These are phyloP conservation scores for Annulohypoxylon nitens DNA, from an alignment of 495 filamentous ascomycete species.

Conservation along the genomic window DNA sequence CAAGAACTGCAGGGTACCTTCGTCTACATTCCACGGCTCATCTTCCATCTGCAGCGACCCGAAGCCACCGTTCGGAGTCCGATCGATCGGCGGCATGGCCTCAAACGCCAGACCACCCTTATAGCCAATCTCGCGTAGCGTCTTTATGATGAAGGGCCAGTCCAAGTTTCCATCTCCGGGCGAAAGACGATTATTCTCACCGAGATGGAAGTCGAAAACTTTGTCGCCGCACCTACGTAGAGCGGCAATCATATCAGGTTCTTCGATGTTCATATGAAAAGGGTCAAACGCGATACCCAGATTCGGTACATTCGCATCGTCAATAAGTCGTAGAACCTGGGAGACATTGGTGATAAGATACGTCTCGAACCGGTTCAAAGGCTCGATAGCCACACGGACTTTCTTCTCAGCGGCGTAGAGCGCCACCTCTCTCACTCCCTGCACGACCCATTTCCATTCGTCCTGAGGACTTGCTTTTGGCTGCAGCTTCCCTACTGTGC, in stretches of 20 bases:
- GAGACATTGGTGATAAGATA: constrained; percentile 47
- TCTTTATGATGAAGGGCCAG: constrained; percentile 43
- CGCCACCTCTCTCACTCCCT: constrained; percentile 43
- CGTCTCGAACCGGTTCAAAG: constrained; percentile 51
- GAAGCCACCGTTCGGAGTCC: constrained; percentile 37
- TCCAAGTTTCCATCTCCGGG: constrained; percentile 46
- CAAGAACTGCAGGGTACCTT: constrained; percentile 45
- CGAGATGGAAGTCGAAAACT: constrained; percentile 48
- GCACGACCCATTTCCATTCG: constrained; percentile 51
- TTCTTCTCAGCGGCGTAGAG: constrained; percentile 34
- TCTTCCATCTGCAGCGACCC: constrained; percentile 36
- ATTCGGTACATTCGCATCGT: constrained; percentile 38
- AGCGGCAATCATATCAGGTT: constrained; percentile 43
- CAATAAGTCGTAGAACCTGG: constrained; percentile 42
- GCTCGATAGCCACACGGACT: constrained; percentile 44
- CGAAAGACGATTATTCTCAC: constrained; percentile 48
- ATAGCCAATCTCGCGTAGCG: constrained; percentile 44
- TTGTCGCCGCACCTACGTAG: constrained; percentile 40
- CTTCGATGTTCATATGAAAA: constrained; percentile 50
- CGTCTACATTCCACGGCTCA: constrained; percentile 39
- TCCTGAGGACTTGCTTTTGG: constrained; percentile 36
- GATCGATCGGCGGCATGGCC: constrained; percentile 50
- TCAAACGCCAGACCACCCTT: constrained; percentile 46
- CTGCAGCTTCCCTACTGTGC: constrained; percentile 48
- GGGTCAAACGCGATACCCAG: constrained; percentile 49